A percentile compares a stretch with the other conserved stretches of the same genome.
Evolutionary conservation across 495 filamentous ascomycete species (phyloP).

Genomic region (Penicillium maclennaniae): DNA sequence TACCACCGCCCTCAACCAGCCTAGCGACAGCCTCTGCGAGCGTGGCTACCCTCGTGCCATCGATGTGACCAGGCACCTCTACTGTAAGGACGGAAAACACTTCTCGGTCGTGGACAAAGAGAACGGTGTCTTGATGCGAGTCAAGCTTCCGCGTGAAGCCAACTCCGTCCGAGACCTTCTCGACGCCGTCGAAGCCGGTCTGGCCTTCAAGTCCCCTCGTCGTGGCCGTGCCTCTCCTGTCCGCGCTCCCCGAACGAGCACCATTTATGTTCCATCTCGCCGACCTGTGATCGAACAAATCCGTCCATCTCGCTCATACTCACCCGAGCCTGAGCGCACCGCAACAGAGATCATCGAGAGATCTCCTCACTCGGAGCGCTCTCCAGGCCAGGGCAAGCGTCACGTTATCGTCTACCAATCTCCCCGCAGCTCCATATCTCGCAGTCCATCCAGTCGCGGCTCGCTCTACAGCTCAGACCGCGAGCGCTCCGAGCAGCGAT

Average conservation of each 20-base stretch:
- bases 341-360: constrained; percentile 35
- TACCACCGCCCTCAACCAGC: constrained; percentile 32
- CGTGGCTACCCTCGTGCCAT: constrained; percentile 44
- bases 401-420: constrained; percentile 38
- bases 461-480: constrained; percentile 40
- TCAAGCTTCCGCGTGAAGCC: constrained; percentile 47
- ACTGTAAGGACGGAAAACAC: constrained; percentile 44
- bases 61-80: constrained; percentile 48
- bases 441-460: constrained; percentile 37
- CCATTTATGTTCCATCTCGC: constrained; percentile 36
- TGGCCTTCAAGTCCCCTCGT: constrained; percentile 28
- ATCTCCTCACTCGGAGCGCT: constrained; percentile 19
- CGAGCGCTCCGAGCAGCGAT: constrained; percentile 38
- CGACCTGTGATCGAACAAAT: constrained; percentile 16
- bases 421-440: constrained; percentile 25
- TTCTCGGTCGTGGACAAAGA: constrained; percentile 49
- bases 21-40: constrained; percentile 42
- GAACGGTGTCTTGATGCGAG: constrained; percentile 36
- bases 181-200: constrained; percentile 45
- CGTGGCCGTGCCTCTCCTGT: constrained; percentile 17
- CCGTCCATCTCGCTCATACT: constrained; percentile 16
- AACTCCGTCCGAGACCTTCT: constrained; percentile 40
- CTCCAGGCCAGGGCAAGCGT: constrained; percentile 14
- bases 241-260: constrained; percentile 27
- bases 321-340: constrained; percentile 9